phyloP scores from a whole-genome alignment of 1,284 basidiomycete genomes.

The Tremellales sp. region DNA sequence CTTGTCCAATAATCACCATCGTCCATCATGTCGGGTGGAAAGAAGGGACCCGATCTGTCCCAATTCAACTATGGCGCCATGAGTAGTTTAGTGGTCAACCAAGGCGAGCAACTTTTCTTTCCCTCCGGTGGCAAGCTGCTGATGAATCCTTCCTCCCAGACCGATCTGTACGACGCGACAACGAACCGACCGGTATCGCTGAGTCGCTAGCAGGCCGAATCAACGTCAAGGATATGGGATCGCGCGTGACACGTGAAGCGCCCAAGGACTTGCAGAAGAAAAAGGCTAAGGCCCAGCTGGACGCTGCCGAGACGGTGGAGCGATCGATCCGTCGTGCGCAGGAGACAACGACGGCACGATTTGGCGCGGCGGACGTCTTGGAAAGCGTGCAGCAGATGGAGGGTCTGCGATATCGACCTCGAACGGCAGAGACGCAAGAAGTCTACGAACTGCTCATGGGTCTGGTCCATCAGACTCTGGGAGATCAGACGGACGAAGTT shows the following conservation, averaged over 20 bases:
- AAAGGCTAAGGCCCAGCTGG: constrained; percentile 69
- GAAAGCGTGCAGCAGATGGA: constrained; percentile 91
- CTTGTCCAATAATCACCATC: neutral
- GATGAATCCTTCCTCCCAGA: constrained; percentile 25
- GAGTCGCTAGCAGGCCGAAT: constrained; percentile 90
- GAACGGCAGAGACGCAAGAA: constrained; percentile 89
- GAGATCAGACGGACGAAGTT: constrained; percentile 94
- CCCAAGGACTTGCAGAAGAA: constrained; percentile 95
- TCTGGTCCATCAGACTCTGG: constrained; percentile 73
- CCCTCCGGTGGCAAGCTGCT: constrained; percentile 2
- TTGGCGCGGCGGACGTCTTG: constrained; percentile 66
- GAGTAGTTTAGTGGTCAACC: constrained; percentile 78
- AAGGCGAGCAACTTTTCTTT: constrained; percentile 48
- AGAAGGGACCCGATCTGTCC: constrained; percentile 65
- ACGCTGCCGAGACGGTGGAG: constrained; percentile 50
- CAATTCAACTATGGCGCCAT: constrained; percentile 88
- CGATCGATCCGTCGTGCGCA: constrained; percentile 43
- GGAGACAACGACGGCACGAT: constrained; percentile 38
- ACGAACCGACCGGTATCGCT: constrained; percentile 93
- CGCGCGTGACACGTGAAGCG: constrained; percentile 73
- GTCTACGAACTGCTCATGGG: constrained; percentile 91
- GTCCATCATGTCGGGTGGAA: constrained; percentile 46
- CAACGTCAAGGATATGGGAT: constrained; percentile 89
- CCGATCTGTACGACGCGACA: constrained; percentile 62
- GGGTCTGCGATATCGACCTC: constrained; percentile 85